Evolutionary conservation across 1,284 basidiomycete genomes (phyloP).

Genomic region (Microbotryomycetes sp.): DNA sequence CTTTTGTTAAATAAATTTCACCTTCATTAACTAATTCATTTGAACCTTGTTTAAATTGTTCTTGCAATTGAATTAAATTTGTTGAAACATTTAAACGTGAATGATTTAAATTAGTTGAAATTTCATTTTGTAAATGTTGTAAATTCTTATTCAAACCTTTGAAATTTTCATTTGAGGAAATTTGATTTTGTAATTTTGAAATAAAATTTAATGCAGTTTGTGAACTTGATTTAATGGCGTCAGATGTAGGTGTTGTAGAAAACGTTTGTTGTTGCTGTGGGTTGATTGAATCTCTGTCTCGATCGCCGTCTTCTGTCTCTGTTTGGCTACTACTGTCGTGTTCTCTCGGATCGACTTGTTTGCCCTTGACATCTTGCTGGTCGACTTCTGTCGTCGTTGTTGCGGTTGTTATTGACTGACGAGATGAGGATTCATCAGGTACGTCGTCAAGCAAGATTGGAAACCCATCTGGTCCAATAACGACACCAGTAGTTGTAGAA

Average conservation of each 20-base stretch:
- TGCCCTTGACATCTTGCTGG: slow-evolving; percentile 29
- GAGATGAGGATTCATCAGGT: background rate
- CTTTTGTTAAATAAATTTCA: slow-evolving; percentile 34
- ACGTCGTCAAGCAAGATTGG: slow-evolving; percentile 26
- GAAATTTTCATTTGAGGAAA: slow-evolving; percentile 21
- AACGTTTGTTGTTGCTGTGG: background rate
- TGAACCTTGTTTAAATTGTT: slow-evolving; percentile 29
- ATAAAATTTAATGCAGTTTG: slow-evolving; percentile 34
- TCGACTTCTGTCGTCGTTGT: background rate
- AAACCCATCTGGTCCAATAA: slow-evolving; percentile 33
- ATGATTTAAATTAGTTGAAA: slow-evolving; percentile 16
- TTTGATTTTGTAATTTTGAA: slow-evolving; percentile 17
- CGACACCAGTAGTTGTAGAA: slow-evolving; percentile 10
- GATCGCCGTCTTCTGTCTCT: no score
- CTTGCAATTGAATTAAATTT: slow-evolving; percentile 26
- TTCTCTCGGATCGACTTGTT: slow-evolving; percentile 27
- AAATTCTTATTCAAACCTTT: slow-evolving; percentile 17
- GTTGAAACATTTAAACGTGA: slow-evolving; percentile 3
- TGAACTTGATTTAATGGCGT: slow-evolving; percentile 5
- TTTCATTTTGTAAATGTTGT: slow-evolving; percentile 2
- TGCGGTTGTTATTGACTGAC: background rate
- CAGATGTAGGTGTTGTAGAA: background rate
- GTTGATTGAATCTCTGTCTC: background rate
- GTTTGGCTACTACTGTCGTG: background rate
- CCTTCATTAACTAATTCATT: slow-evolving; percentile 21